Evolutionary conservation across 129 eudicot genomes (phyloP).

Genomic region (Oenanthe sinensis): DNA sequence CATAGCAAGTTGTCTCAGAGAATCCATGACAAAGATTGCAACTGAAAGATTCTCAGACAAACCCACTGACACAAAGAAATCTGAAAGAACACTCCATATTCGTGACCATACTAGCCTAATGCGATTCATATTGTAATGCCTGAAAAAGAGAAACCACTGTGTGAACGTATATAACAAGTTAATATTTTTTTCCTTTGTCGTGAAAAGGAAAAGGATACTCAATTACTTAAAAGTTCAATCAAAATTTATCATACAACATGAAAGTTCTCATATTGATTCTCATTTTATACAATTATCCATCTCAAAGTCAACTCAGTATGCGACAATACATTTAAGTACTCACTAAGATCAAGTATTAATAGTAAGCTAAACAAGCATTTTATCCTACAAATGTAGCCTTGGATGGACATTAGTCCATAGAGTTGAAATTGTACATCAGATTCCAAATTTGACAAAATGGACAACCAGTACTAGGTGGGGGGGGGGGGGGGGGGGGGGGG

Average conservation of each 20-base stretch:
- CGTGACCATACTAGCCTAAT: constrained; percentile 98
- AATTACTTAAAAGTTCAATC: constrained; percentile 1
- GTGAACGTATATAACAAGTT: not conserved
- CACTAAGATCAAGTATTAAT: not conserved
- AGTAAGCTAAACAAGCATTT: not conserved
- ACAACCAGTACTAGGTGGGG: not conserved
- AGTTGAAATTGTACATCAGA: not conserved
- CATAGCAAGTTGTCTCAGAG: constrained; percentile 95
- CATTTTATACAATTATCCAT: not conserved
- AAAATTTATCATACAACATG: not conserved
- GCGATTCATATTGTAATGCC: constrained; percentile 99
- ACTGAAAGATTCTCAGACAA: constrained; percentile 94
- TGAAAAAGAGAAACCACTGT: constrained; percentile 38
- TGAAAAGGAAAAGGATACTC: not conserved
- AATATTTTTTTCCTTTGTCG: not conserved
- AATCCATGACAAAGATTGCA: constrained; percentile 98
- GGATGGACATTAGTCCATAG: not conserved
- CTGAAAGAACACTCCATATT: constrained; percentile 96
- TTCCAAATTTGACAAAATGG: not conserved
- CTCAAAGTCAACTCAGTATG: not conserved
- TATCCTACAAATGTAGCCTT: not conserved
- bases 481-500: too few relatives aligned
- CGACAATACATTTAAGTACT: not conserved
- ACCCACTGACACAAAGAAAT: constrained; percentile 93
- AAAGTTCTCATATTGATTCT: not conserved